Percentiles rank a stretch among this genome's conserved stretches.
Conservation (phyloP, 371 early-diverging fungal genomes). For the Blyttiomyces sp. region DNA sequence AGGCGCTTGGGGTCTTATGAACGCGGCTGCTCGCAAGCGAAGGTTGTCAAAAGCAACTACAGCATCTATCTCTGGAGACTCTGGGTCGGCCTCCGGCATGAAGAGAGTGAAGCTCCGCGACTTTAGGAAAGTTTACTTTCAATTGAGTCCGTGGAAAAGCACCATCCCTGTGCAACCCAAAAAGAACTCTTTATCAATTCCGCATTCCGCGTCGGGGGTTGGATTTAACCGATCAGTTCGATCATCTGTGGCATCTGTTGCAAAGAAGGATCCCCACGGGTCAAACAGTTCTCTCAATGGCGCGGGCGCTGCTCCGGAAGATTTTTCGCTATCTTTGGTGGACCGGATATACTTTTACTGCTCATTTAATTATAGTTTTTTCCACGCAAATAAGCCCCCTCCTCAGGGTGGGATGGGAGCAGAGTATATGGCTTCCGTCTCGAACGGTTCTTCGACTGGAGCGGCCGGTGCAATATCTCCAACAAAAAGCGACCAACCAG, state of each 20-base stretch:
- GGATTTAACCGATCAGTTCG: not conserved
- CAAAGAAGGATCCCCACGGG: too few species aligned
- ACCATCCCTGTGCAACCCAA: not conserved
- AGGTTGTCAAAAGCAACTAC: not conserved
- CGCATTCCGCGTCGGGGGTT: not conserved
- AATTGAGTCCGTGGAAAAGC: conserved; percentile 20
- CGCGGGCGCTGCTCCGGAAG: conserved; percentile 5
- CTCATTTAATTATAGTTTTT: conserved; percentile 47
- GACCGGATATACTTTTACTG: conserved; percentile 53
- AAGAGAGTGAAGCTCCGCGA: conserved; percentile 17
- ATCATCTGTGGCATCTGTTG: not conserved
- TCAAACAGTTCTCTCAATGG: too few species aligned
- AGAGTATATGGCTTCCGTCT: conserved; percentile 13
- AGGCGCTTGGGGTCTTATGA: conserved; percentile 50
- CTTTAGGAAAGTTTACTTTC: conserved; percentile 21
- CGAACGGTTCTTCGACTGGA: not conserved
- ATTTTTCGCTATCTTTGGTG: conserved; percentile 30
- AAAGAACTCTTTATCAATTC: too few species aligned
- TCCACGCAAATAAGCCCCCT: conserved; percentile 31
- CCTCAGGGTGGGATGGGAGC: conserved; percentile 27
- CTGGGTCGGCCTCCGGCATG: not conserved
- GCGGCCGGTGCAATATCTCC: not conserved
- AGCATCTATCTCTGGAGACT: conserved; percentile 2
- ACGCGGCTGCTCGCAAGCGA: conserved; percentile 2
- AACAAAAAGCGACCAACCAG: not conserved